Percentiles rank a stretch among this genome's conserved stretches.
Conservation (phyloP, 1,139 yeast species). For the Geotrichum cucujoidarum region DNA sequence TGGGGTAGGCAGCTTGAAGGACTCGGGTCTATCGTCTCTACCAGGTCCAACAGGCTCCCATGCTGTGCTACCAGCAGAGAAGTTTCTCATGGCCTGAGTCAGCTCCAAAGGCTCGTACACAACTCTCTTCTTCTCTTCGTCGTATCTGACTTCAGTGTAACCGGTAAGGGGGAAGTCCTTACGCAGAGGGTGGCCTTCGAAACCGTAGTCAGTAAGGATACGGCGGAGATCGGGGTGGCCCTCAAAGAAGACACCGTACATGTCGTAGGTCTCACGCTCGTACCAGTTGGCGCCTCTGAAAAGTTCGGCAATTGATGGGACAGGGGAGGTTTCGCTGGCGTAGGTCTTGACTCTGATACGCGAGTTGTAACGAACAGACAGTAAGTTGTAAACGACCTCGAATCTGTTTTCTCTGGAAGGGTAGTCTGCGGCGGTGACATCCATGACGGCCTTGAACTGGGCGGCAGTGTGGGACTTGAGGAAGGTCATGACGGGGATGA, state of each 20-base stretch:
- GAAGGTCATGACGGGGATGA: conserved; percentile 64
- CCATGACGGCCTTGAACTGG: conserved; percentile 74
- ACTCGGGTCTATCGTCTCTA: conserved; percentile 72
- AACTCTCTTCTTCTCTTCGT: conserved; percentile 84
- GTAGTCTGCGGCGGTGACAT: conserved; percentile 82
- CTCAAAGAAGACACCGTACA: conserved; percentile 81
- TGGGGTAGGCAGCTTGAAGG: conserved; percentile 76
- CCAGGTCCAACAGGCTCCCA: conserved; percentile 95
- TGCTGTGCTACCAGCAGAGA: conserved; percentile 78
- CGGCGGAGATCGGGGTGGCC: conserved; percentile 88
- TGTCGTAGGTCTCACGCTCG: conserved; percentile 83
- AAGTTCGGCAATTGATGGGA: conserved; percentile 67
- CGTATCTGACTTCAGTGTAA: conserved; percentile 83
- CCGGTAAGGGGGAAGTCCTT: conserved; percentile 93
- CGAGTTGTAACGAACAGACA: conserved; percentile 78
- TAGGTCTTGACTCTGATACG: conserved; percentile 86
- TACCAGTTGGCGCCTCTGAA: conserved; percentile 85
- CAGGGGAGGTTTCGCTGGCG: conserved; percentile 77
- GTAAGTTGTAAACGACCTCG: conserved; percentile 78
- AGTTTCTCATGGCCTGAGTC: conserved; percentile 89
- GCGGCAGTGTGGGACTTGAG: conserved; percentile 75
- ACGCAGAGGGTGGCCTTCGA: conserved; percentile 87
- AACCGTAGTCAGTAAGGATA: conserved; percentile 88
- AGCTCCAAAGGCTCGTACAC: conserved; percentile 86
- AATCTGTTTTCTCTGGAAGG: conserved; percentile 81